phyloP scores from a whole-genome alignment of 495 filamentous ascomycete species.

The Letharia columbiana region DNA sequence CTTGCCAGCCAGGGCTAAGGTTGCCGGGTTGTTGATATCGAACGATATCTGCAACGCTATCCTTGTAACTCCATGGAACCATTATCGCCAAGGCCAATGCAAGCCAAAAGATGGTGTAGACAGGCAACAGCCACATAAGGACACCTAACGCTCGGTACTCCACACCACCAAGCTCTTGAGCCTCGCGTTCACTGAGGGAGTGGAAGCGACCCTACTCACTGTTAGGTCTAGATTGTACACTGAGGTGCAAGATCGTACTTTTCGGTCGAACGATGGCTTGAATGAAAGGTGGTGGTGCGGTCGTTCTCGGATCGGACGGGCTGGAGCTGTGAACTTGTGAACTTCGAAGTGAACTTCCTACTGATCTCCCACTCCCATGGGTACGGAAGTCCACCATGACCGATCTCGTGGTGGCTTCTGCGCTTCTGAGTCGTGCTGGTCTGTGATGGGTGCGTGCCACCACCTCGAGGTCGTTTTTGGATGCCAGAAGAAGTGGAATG shows the following conservation, averaged over 20 bases:
- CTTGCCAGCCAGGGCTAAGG: slow-evolving; percentile 2
- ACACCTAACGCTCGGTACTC: slow-evolving; percentile 7
- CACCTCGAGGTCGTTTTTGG: background rate
- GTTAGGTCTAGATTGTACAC: background rate
- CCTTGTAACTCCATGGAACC: slow-evolving; percentile 2
- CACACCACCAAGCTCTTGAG: slow-evolving; percentile 4
- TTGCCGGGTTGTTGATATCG: slow-evolving; percentile 1
- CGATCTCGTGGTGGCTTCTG: background rate
- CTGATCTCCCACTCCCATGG: background rate
- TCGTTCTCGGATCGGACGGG: background rate
- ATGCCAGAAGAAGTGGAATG: background rate
- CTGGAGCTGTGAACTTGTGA: background rate
- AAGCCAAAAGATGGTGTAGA: background rate
- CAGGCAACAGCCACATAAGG: slow-evolving; percentile 3
- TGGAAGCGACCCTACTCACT: background rate
- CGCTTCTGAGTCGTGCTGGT: background rate
- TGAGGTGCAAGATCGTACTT: background rate
- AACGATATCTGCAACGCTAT: background rate
- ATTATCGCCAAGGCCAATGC: background rate
- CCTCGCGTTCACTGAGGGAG: slow-evolving; percentile 4
- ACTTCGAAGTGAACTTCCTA: background rate
- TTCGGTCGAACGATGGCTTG: background rate
- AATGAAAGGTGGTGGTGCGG: background rate
- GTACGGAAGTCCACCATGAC: slow-evolving; percentile 4
- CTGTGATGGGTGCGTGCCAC: background rate